A percentile compares a stretch with the other conserved stretches of the same genome.
These are phyloP conservation scores for Diaporthe sp. DNA, from an alignment of 2,329 filamentous ascomycete genomes.

Conservation along the genomic window DNA sequence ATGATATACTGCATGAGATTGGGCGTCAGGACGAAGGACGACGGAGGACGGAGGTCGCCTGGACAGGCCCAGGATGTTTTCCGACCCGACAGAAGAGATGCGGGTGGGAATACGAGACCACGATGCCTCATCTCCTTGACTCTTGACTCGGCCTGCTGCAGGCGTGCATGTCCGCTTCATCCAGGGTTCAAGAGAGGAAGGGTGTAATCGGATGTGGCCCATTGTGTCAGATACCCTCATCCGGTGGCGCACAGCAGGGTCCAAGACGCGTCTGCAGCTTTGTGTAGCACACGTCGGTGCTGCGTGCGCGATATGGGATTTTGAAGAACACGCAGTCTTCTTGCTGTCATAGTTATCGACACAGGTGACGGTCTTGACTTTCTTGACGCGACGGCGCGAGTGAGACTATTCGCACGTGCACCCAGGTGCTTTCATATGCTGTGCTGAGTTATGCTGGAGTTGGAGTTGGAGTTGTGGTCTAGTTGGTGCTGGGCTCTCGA, in stretches of 20 bases:
- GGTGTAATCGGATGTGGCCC: constrained; percentile 4
- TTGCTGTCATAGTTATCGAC: background rate
- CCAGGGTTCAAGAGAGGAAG: background rate
- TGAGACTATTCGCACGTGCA: background rate
- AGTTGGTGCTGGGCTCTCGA: no score
- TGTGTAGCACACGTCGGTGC: background rate
- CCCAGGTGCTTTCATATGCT: no score
- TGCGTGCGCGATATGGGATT: background rate
- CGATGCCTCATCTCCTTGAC: constrained; percentile 4
- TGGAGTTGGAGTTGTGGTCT: no score
- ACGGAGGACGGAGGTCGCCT: background rate
- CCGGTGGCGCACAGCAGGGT: background rate
- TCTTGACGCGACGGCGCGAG: background rate
- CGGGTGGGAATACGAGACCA: constrained; percentile 5
- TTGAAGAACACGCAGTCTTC: background rate
- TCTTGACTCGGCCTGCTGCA: constrained; percentile 25
- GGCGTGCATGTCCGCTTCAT: background rate
- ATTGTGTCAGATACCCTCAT: background rate
- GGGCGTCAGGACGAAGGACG: no score
- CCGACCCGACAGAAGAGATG: background rate
- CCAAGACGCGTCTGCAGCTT: constrained; percentile 5
- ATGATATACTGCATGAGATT: constrained; percentile 8
- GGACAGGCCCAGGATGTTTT: background rate
- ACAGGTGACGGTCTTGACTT: background rate
- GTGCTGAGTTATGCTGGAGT: no score